phyloP scores from a whole-genome alignment of 176 grass and related monocot genomes.

The Cocos nucifera region DNA sequence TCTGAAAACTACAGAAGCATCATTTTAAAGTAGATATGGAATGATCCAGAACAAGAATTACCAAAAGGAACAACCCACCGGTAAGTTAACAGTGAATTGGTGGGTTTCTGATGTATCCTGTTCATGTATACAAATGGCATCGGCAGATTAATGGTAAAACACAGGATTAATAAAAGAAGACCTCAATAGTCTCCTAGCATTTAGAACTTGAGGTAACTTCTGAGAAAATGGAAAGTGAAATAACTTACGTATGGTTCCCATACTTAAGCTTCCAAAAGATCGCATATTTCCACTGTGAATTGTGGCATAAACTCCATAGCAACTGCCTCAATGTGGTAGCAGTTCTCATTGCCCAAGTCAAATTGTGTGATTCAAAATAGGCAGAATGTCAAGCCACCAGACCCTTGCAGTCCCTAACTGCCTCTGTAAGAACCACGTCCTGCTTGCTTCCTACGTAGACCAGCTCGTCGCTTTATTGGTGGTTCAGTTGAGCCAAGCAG shows the following conservation, averaged over 20 bases:
- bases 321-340: constrained; percentile 16
- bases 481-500: constrained; percentile 39
- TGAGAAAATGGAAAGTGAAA: constrained; percentile 9
- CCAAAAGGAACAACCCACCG: too few relatives aligned
- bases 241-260: constrained; percentile 32
- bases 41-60: too few relatives aligned
- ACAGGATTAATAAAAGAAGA: not conserved
- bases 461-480: constrained; percentile 56
- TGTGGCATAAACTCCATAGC: constrained; percentile 47
- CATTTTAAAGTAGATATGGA: too few relatives aligned
- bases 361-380: not conserved
- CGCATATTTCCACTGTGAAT: constrained; percentile 55
- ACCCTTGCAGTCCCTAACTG: constrained; percentile 27
- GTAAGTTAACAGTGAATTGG: too few relatives aligned
- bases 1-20: too few relatives aligned
- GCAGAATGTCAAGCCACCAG: constrained; percentile 10
- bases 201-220: not conserved
- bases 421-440: constrained; percentile 61
- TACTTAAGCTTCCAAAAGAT: constrained; percentile 47
- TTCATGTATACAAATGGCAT: too few relatives aligned
- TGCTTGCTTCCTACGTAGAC: constrained; percentile 57
- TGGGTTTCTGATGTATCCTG: too few relatives aligned
- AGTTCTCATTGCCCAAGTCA: constrained; percentile 15
- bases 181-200: constrained; percentile 4
- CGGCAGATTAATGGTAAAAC: not conserved